phyloP scores from a whole-genome alignment of 805 yeast species.

The Suhomyces pyralidae region DNA sequence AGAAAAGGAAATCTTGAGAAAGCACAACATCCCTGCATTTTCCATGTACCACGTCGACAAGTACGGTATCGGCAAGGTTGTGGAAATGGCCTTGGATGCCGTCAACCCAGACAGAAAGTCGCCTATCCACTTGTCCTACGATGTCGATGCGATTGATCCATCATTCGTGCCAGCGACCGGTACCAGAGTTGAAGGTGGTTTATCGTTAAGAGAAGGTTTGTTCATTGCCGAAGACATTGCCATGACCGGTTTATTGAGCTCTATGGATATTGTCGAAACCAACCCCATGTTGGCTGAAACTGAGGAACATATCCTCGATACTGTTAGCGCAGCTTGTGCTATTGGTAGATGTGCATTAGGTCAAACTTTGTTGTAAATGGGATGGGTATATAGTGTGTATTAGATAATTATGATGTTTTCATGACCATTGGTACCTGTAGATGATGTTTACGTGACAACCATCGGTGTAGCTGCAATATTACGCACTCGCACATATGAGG shows the following conservation, averaged over 20 bases:
- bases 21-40: conserved; percentile 74
- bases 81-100: conserved; percentile 82
- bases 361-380: conserved; percentile 64
- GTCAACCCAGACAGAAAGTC: conserved; percentile 63
- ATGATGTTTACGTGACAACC: too few relatives aligned
- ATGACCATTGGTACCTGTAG: background rate
- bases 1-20: conserved; percentile 71
- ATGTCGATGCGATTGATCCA: conserved; percentile 97
- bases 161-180: conserved; percentile 95
- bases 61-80: conserved; percentile 86
- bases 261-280: conserved; percentile 90
- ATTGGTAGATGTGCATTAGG: conserved; percentile 93
- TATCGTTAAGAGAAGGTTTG: conserved; percentile 90
- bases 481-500: background rate
- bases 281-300: conserved; percentile 84
- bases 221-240: conserved; percentile 91
- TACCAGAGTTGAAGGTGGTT: conserved; percentile 95
- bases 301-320: conserved; percentile 73
- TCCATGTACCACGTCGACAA: conserved; percentile 96
- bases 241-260: conserved; percentile 80
- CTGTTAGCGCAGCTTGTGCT: conserved; percentile 87
- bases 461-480: background rate
- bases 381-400: background rate
- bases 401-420: background rate
- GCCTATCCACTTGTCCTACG: conserved; percentile 90